Evolutionary conservation across 257 asterid genomes (phyloP).

Genomic region (Capsicum pubescens): DNA sequence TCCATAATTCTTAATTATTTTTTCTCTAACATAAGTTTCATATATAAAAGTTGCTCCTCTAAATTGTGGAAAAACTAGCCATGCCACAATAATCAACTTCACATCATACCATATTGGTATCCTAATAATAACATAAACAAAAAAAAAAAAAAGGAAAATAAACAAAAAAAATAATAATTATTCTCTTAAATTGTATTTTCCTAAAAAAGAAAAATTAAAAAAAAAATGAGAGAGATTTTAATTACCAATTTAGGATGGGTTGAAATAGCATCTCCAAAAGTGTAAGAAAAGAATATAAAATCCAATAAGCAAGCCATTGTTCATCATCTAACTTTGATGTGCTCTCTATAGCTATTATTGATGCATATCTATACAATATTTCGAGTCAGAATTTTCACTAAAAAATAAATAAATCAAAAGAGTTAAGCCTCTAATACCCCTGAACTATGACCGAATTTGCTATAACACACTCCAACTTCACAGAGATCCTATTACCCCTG

Average conservation of each 20-base stretch:
- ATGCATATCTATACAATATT: slow-evolving; percentile 44
- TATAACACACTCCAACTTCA: too few relatives aligned
- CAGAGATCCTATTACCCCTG: too few relatives aligned
- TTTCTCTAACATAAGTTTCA: slow-evolving; percentile 69
- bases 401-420: too few relatives aligned
- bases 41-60: slow-evolving; percentile 84
- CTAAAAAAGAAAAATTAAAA: background rate
- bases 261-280: slow-evolving; percentile 50
- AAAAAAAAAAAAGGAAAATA: background rate
- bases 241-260: slow-evolving; percentile 48
- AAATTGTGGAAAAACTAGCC: slow-evolving; percentile 85
- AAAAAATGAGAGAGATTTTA: background rate
- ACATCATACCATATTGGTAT: slow-evolving; percentile 79
- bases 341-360: slow-evolving; percentile 48
- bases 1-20: slow-evolving; percentile 57
- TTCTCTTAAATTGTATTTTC: background rate
- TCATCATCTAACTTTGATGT: slow-evolving; percentile 56
- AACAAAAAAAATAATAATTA: background rate
- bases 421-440: too few relatives aligned
- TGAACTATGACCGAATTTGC: too few relatives aligned
- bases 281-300: slow-evolving; percentile 52
- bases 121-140: slow-evolving; percentile 40
- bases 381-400: too few relatives aligned
- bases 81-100: slow-evolving; percentile 72
- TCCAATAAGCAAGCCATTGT: slow-evolving; percentile 69